These are phyloP conservation scores for Hyaloscypha finlandica DNA, from an alignment of 495 filamentous ascomycete genomes.

Conservation along the genomic window DNA sequence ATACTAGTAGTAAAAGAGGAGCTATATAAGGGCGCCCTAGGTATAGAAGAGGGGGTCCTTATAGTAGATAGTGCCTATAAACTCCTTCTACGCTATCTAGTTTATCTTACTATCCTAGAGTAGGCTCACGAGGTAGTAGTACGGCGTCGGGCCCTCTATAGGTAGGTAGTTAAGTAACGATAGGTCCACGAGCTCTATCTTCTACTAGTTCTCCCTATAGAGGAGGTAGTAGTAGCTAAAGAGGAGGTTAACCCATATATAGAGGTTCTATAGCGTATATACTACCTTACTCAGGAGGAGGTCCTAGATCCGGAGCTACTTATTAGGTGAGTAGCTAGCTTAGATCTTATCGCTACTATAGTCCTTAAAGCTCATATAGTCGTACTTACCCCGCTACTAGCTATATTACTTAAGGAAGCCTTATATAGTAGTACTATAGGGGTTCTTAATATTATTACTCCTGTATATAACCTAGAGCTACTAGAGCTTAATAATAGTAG, in stretches of 20 bases:
- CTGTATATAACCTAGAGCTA: no score
- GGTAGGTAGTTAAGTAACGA: conserved; percentile 1
- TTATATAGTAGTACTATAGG: neutral
- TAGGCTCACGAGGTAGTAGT: neutral
- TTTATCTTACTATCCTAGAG: conserved; percentile 12
- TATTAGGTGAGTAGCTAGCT: neutral
- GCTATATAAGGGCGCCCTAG: conserved; percentile 5
- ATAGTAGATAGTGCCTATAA: neutral
- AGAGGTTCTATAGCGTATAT: conserved; percentile 3
- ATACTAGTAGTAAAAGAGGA: conserved; percentile 9
- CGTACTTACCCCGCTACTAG: neutral
- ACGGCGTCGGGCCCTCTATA: neutral
- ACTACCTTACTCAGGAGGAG: neutral
- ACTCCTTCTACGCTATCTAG: conserved; percentile 11
- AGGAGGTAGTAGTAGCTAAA: conserved; percentile 12
- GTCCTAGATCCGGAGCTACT: conserved; percentile 1
- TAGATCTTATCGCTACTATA: neutral
- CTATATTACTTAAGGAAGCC: conserved; percentile 7
- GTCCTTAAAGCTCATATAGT: neutral
- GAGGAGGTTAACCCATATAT: neutral
- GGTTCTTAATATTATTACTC: conserved; percentile 1
- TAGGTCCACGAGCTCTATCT: conserved; percentile 8
- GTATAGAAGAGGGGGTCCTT: conserved; percentile 6
- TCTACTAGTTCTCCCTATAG: conserved; percentile 1
- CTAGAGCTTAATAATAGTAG: no score